phyloP scores from a whole-genome alignment of 306 rosid species.

The Hylodesmum podocarpum region DNA sequence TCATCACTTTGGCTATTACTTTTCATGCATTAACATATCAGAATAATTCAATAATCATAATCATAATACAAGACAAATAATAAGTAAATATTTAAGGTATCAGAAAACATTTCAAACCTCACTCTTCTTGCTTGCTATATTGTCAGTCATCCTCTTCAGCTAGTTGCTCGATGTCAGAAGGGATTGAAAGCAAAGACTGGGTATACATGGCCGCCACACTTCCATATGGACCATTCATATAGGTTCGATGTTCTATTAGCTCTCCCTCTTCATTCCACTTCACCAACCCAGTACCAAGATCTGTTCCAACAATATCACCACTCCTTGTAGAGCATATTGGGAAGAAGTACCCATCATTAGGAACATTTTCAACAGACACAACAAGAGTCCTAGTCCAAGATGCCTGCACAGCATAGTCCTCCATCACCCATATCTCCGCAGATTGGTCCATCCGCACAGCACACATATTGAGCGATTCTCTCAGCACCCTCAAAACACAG shows the following conservation, averaged over 20 bases:
- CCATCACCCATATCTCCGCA: conserved; percentile 25
- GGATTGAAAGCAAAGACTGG: conserved; percentile 30
- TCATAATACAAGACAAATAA: background rate
- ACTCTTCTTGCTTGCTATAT: background rate
- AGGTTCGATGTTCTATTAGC: background rate
- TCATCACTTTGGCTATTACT: background rate
- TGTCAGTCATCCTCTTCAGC: background rate
- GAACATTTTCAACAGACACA: background rate
- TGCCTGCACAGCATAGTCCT: background rate
- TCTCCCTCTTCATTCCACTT: background rate
- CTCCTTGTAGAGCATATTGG: background rate
- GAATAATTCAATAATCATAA: background rate
- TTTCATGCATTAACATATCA: background rate
- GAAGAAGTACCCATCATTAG: background rate
- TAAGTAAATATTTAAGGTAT: no score
- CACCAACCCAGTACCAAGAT: background rate
- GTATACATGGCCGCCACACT: background rate
- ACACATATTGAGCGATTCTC: background rate
- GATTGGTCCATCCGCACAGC: background rate
- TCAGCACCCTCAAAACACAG: background rate
- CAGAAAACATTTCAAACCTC: background rate
- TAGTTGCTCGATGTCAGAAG: background rate
- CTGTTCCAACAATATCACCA: conserved; percentile 14
- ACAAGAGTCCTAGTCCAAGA: conserved; percentile 23
- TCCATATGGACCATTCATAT: background rate